Percentiles rank a stretch among this genome's conserved stretches.
Evolutionary conservation across 345 rosid genomes (phyloP).

Genomic region (Syzygium jambos): DNA sequence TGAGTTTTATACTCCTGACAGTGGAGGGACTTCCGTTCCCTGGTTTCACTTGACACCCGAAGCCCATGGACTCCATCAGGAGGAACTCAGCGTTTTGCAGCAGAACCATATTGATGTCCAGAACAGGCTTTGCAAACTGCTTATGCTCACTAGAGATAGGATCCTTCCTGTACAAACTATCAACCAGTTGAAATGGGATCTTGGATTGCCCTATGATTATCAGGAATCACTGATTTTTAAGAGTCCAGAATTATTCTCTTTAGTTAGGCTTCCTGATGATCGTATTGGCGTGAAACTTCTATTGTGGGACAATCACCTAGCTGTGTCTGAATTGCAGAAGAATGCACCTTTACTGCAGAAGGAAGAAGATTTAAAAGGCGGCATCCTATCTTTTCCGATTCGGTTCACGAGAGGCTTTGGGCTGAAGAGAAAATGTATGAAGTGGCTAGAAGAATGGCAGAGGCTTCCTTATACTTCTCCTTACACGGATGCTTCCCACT

Average conservation of each 20-base stretch:
- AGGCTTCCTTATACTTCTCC: constrained; percentile 74
- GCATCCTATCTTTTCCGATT: constrained; percentile 52
- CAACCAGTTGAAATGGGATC: constrained; percentile 81
- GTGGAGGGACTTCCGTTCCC: constrained; percentile 79
- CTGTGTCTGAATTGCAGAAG: constrained; percentile 48
- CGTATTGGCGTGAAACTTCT: constrained; percentile 49
- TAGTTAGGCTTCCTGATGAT: constrained; percentile 37
- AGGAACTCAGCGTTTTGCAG: constrained; percentile 19
- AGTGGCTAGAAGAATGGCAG: constrained; percentile 87
- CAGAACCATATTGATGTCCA: constrained; percentile 23
- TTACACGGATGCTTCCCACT: constrained; percentile 48
- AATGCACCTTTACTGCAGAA: constrained; percentile 19
- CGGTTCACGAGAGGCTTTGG: constrained; percentile 81
- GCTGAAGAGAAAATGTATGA: constrained; percentile 61
- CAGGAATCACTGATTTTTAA: constrained; percentile 25
- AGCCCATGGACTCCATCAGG: constrained; percentile 30
- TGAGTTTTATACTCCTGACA: constrained; percentile 39
- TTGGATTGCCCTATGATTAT: constrained; percentile 69
- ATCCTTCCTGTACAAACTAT: constrained; percentile 60
- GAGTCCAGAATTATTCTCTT: constrained; percentile 38
- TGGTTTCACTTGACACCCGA: constrained; percentile 52
- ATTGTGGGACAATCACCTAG: constrained; percentile 48
- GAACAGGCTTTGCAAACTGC: constrained; percentile 54
- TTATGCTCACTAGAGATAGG: constrained; percentile 61
- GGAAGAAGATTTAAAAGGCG: constrained; percentile 7